Conservation (phyloP, 2,329 filamentous ascomycete species). For the Plectosphaerella sp. region DNA sequence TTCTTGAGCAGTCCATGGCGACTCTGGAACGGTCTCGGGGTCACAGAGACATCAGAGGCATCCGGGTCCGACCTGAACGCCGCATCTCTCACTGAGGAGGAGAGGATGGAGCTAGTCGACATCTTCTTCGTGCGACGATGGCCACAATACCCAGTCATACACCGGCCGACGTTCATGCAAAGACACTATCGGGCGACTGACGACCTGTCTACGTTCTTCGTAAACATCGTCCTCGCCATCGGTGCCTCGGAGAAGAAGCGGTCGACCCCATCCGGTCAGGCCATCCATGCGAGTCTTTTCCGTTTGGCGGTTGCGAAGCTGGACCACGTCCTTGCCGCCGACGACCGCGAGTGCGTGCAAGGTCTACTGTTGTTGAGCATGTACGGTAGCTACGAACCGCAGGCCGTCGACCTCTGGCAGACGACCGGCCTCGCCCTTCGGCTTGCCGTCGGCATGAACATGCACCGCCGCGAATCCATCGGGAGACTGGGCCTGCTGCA, state of each 20-base stretch:
- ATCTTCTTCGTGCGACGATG: constrained; percentile 18
- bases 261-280: neutral
- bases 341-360: constrained; percentile 18
- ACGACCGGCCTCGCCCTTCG: constrained; percentile 15
- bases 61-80: neutral
- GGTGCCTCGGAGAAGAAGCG: constrained; percentile 13
- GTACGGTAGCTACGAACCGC: constrained; percentile 19
- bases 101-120: constrained; percentile 7
- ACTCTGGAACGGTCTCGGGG: constrained; percentile 8
- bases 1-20: constrained; percentile 10
- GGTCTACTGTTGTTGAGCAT: constrained; percentile 18
- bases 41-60: neutral
- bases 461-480: constrained; percentile 15
- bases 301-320: constrained; percentile 1
- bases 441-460: constrained; percentile 15
- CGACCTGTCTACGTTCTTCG: constrained; percentile 12
- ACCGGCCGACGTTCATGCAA: constrained; percentile 13
- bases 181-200: constrained; percentile 4
- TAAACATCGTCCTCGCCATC: constrained; percentile 18
- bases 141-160: constrained; percentile 18
- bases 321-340: constrained; percentile 9
- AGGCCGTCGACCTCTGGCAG: constrained; percentile 19
- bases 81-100: neutral
- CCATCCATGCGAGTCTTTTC: constrained; percentile 1
- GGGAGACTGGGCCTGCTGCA: constrained; percentile 6